These are phyloP conservation scores for Cadophora malorum DNA, from an alignment of 2,329 filamentous ascomycete species.

Conservation along the genomic window DNA sequence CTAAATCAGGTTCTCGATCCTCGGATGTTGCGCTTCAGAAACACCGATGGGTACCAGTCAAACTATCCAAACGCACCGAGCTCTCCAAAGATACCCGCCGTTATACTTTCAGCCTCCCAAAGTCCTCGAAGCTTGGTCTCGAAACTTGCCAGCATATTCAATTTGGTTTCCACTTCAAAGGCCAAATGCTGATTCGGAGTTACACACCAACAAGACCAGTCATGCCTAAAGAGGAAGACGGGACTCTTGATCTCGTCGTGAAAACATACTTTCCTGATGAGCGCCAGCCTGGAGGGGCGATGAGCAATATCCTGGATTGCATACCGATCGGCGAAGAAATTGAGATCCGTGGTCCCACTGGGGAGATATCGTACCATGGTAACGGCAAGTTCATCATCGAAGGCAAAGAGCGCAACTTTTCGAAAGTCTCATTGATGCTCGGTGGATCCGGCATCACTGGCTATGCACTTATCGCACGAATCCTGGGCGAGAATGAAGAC, in stretches of 20 bases:
- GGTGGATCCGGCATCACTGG: conserved; percentile 59
- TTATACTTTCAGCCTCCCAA: conserved; percentile 55
- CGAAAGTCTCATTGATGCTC: conserved; percentile 54
- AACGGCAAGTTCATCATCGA: conserved; percentile 54
- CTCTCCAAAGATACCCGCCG: conserved; percentile 53
- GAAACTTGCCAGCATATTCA: conserved; percentile 59
- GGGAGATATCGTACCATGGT: conserved; percentile 57
- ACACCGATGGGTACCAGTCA: conserved; percentile 55
- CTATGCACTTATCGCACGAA: conserved; percentile 55
- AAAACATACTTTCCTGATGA: conserved; percentile 58
- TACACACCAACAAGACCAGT: conserved; percentile 59
- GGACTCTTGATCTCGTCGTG: conserved; percentile 55
- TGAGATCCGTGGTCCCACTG: conserved; percentile 58
- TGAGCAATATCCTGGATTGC: conserved; percentile 59
- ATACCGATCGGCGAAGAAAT: conserved; percentile 55
- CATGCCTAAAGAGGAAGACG: conserved; percentile 48
- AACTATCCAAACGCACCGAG: conserved; percentile 47
- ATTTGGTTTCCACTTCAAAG: conserved; percentile 58
- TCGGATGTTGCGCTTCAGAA: conserved; percentile 47
- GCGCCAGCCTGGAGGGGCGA: conserved; percentile 57
- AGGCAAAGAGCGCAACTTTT: conserved; percentile 50
- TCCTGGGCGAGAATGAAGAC: conserved; percentile 47
- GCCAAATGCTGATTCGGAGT: conserved; percentile 56
- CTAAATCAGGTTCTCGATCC: conserved; percentile 5
- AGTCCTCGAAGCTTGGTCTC: conserved; percentile 52